phyloP scores from a whole-genome alignment of 441 rosid species.

The Euphorbia celastroides region DNA sequence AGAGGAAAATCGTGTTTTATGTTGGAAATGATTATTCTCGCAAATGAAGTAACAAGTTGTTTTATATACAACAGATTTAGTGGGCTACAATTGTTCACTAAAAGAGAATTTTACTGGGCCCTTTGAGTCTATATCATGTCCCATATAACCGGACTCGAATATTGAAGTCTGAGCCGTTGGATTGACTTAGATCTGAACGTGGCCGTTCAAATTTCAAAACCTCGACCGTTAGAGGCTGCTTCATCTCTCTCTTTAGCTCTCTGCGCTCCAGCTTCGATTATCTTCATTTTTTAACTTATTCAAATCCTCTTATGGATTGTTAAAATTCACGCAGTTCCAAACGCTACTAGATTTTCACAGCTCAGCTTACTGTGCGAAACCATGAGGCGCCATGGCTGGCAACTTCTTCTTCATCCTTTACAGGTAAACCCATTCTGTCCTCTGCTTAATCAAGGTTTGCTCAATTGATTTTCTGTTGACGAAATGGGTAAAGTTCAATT shows the following conservation, averaged over 20 bases:
- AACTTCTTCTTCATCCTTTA: conserved; percentile 75
- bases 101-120: too few species aligned
- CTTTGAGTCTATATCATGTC: too few species aligned
- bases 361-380: conserved; percentile 10
- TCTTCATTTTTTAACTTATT: background rate
- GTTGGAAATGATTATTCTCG: too few species aligned
- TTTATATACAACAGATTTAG: too few species aligned
- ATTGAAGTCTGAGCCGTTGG: conserved; percentile 23
- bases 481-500: background rate
- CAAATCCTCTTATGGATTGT: conserved; percentile 19
- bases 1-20: too few species aligned
- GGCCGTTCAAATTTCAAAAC: conserved; percentile 55
- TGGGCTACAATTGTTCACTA: too few species aligned
- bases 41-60: too few species aligned
- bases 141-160: conserved; percentile 1
- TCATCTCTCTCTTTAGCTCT: conserved; percentile 8
- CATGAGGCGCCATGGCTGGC: conserved; percentile 91
- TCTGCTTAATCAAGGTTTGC: background rate
- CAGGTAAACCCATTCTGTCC: conserved; percentile 42
- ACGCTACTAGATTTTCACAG: background rate
- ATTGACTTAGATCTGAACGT: conserved; percentile 29
- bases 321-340: conserved; percentile 12
- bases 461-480: background rate
- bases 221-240: background rate
- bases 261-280: too few species aligned